Evolutionary conservation across 192 early-diverging fungal genomes (phyloP), one percentile per base, ranked within the genome.

Genomic region (Funneliformis mosseae): DNA sequence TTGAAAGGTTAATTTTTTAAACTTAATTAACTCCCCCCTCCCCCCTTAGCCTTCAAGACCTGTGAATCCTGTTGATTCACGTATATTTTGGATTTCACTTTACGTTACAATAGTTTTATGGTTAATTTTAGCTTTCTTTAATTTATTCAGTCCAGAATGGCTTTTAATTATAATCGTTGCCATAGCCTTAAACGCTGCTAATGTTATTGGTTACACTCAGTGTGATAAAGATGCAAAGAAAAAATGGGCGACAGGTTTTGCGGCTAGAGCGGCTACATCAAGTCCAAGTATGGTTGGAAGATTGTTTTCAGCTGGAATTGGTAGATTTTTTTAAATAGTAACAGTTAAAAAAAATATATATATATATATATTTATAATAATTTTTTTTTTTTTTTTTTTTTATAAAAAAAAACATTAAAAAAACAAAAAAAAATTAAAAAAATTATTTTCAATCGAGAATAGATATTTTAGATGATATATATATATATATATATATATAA

Each of bases 141-240:
- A 92, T 9, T 80, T 96, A 77, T 83, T 97, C 76, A 90, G 90
- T 55, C 87, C 95, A 78, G 88, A 87, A 67, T 98, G 96, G 96
- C 83, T 97, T 23, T 85, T 97, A 25, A 92, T 98, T 78, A 92
- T 95, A 0, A 88, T 93, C 16, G 93, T 99, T 14, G 97, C 95
- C 0, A 84, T 99, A 43, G 74, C 91, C 5, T 86, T 99, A 83
- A 96, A 94, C 84, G 84, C 92, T 62, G 95, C 98, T 33, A 99
- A 99, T 82, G 93, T 98, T 59, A 85, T 96, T 77, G 98, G 97
- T 14, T 99, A 98, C 81, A 95, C 95, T 39, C 91, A 95, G 63
- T 99, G 97, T 81, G 96, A 99, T 81, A 97, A 96, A 89, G 96
- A 95, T 82, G 93, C 93, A 39, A 94, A 94, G 83, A 83, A 86